A percentile compares a stretch with the other conserved stretches of the same genome.
These are phyloP conservation scores for Pythium diclinum DNA, from an alignment of 352 stramenopile species.

Conservation along the genomic window DNA sequence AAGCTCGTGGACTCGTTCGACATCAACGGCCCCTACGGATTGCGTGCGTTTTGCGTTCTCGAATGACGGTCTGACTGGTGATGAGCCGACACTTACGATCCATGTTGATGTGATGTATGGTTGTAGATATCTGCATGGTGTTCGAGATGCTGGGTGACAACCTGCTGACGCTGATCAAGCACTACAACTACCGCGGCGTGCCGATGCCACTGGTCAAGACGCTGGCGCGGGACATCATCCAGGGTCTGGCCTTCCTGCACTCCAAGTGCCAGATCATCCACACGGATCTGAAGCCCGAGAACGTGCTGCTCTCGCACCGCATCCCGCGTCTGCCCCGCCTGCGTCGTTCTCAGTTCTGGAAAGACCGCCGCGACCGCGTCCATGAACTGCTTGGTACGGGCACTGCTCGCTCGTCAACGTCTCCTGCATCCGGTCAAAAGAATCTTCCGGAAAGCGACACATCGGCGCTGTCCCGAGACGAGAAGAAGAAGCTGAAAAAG, in stretches of 20 bases:
- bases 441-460: background rate
- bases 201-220: constrained; percentile 94
- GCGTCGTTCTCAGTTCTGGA: constrained; percentile 53
- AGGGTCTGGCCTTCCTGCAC: constrained; percentile 97
- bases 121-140: constrained; percentile 95
- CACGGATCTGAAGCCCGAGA: constrained; percentile 99
- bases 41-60: constrained; percentile 46
- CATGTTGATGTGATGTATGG: background rate
- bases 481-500: constrained; percentile 94
- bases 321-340: constrained; percentile 72
- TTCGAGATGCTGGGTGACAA: constrained; percentile 99
- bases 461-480: constrained; percentile 67
- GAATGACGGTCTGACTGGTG: background rate
- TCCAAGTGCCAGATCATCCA: constrained; percentile 98
- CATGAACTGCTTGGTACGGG: background rate
- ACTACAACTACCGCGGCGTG: constrained; percentile 98
- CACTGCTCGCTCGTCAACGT: background rate
- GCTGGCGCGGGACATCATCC: constrained; percentile 93
- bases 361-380: constrained; percentile 28
- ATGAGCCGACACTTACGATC: background rate
- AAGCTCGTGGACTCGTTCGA: constrained; percentile 94
- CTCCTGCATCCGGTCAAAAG: background rate
- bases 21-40: constrained; percentile 94
- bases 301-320: constrained; percentile 92
- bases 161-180: constrained; percentile 98